phyloP scores from a whole-genome alignment of 1,139 yeast species.

The Suhomyces maxii region DNA sequence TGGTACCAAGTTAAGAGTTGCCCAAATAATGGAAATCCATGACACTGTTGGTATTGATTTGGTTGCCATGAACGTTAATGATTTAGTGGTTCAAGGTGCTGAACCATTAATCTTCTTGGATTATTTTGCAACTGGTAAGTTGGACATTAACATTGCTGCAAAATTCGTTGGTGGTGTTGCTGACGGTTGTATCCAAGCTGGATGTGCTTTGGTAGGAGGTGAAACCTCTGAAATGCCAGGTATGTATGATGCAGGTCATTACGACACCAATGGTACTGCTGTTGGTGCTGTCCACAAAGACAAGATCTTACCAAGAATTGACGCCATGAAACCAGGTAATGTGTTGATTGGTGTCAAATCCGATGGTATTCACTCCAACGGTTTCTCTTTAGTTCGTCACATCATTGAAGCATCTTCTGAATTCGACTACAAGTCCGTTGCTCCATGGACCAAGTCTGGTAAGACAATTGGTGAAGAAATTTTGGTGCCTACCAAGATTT shows the following conservation, averaged over 20 bases:
- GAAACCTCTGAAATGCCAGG: slow-evolving; percentile 99
- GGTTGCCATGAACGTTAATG: slow-evolving; percentile 98
- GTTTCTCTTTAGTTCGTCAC: slow-evolving; percentile 94
- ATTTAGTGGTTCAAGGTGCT: slow-evolving; percentile 97
- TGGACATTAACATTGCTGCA: slow-evolving; percentile 81
- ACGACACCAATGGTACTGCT: slow-evolving; percentile 97
- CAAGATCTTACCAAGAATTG: slow-evolving; percentile 68
- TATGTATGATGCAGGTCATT: slow-evolving; percentile 91
- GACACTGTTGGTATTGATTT: slow-evolving; percentile 97
- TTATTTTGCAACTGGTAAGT: slow-evolving; percentile 92
- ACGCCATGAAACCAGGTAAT: slow-evolving; percentile 74
- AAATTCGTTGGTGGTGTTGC: slow-evolving; percentile 95
- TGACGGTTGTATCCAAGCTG: slow-evolving; percentile 90
- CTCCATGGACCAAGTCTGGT: slow-evolving; percentile 78
- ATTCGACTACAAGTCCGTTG: slow-evolving; percentile 64
- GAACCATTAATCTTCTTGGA: slow-evolving; percentile 95
- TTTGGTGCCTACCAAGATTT: slow-evolving; percentile 87
- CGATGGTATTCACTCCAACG: slow-evolving; percentile 95
- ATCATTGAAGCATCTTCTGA: slow-evolving; percentile 72
- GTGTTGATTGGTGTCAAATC: slow-evolving; percentile 84
- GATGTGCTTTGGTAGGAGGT: slow-evolving; percentile 98
- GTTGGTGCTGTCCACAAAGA: slow-evolving; percentile 94
- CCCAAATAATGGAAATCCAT: slow-evolving; percentile 85
- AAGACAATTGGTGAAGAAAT: slow-evolving; percentile 83
- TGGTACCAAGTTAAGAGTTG: slow-evolving; percentile 94